These are phyloP conservation scores for Kuraishia floccosa DNA, from an alignment of 805 yeast genomes.

Conservation along the genomic window DNA sequence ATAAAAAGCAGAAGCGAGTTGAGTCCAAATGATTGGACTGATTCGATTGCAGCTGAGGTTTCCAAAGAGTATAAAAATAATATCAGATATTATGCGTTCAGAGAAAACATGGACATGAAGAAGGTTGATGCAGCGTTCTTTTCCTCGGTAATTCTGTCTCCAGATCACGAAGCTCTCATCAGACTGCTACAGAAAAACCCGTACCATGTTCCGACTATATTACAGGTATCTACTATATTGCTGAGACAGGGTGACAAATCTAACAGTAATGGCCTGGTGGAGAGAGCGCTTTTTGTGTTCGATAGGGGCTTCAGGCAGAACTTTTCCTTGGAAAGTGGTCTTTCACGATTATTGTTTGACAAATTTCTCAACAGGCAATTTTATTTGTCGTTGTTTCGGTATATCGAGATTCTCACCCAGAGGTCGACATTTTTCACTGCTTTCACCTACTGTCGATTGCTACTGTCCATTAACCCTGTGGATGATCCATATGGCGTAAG, in stretches of 20 bases:
- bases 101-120: conserved; percentile 14
- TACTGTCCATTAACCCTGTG: conserved; percentile 56
- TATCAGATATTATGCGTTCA: conserved; percentile 46
- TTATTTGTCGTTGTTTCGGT: conserved; percentile 62
- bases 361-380: conserved; percentile 67
- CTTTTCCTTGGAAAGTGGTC: conserved; percentile 46
- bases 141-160: conserved; percentile 56
- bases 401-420: conserved; percentile 59
- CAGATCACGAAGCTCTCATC: conserved; percentile 69
- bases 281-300: conserved; percentile 67
- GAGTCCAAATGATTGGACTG: conserved; percentile 32
- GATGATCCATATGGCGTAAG: conserved; percentile 83
- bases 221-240: conserved; percentile 67
- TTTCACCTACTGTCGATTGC: conserved; percentile 57
- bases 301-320: conserved; percentile 59
- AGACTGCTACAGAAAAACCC: conserved; percentile 48
- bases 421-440: conserved; percentile 75
- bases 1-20: conserved; percentile 7
- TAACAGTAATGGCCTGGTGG: conserved; percentile 63
- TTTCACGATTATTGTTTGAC: conserved; percentile 66
- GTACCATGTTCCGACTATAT: conserved; percentile 66
- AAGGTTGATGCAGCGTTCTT: conserved; percentile 41
- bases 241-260: conserved; percentile 70
- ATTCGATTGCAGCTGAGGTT: conserved; percentile 30
- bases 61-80: conserved; percentile 26